Evolutionary conservation across 2,329 filamentous ascomycete species (phyloP).

Genomic region (Cladosporium sp.): DNA sequence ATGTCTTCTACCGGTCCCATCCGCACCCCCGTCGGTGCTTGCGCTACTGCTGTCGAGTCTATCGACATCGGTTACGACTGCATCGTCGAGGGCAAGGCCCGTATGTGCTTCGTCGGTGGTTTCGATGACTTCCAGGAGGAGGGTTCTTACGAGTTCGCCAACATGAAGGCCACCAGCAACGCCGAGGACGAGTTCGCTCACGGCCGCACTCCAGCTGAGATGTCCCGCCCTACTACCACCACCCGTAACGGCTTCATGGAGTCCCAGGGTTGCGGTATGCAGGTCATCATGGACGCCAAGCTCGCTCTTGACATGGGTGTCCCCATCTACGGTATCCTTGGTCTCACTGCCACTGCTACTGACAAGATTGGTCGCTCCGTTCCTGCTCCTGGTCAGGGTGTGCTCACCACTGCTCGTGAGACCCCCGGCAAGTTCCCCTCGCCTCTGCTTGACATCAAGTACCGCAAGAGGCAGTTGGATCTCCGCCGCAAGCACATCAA

Average conservation of each 20-base stretch:
- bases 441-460: slow-evolving; percentile 94
- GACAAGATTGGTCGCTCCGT: slow-evolving; percentile 99
- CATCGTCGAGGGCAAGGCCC: slow-evolving; percentile 96
- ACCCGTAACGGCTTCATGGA: slow-evolving; percentile 99
- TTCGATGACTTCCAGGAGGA: slow-evolving; percentile 99
- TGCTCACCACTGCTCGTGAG: slow-evolving; percentile 92
- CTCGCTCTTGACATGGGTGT: slow-evolving; percentile 98
- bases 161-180: slow-evolving; percentile 99
- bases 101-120: slow-evolving; percentile 94
- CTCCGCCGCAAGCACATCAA: slow-evolving; percentile 91
- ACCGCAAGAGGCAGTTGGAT: slow-evolving; percentile 91
- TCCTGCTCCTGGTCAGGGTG: slow-evolving; percentile 92
- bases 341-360: slow-evolving; percentile 89
- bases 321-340: slow-evolving; percentile 91
- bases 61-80: slow-evolving; percentile 97
- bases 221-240: slow-evolving; percentile 96
- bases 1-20: slow-evolving; percentile 96
- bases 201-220: slow-evolving; percentile 90
- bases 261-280: slow-evolving; percentile 96
- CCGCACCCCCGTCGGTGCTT: slow-evolving; percentile 97
- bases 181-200: slow-evolving; percentile 94
- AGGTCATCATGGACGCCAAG: slow-evolving; percentile 96
- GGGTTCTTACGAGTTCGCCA: slow-evolving; percentile 98
- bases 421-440: slow-evolving; percentile 88
- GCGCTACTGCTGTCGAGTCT: slow-evolving; percentile 94